Conservation (phyloP, 345 rosid genomes). For the Bruguiera sexangula region DNA sequence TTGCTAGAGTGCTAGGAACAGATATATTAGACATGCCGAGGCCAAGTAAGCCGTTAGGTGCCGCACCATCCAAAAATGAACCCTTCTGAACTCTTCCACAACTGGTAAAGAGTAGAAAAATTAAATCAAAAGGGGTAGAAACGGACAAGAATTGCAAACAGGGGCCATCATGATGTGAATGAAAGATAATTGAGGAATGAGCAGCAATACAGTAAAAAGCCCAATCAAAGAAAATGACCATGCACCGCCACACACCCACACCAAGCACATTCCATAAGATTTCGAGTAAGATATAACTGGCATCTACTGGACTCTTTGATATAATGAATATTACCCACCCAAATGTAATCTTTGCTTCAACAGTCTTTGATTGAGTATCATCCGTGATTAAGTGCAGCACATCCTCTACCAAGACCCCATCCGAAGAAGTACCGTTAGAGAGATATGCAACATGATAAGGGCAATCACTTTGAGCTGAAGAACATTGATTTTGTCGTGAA, state of each 20-base stretch:
- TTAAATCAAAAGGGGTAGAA: conserved; percentile 3
- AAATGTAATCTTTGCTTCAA: conserved; percentile 48
- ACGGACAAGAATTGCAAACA: neutral
- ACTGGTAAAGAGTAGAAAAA: conserved; percentile 39
- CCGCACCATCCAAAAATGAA: conserved; percentile 76
- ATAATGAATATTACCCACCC: conserved; percentile 45
- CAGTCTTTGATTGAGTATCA: conserved; percentile 31
- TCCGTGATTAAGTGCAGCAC: conserved; percentile 56
- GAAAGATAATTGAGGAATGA: neutral
- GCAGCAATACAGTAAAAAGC: too few species aligned
- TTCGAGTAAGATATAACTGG: neutral
- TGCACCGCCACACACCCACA: neutral
- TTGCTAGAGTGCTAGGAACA: conserved; percentile 86
- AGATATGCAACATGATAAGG: conserved; percentile 64
- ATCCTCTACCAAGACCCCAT: conserved; percentile 68
- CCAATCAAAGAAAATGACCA: neutral
- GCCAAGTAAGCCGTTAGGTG: conserved; percentile 95
- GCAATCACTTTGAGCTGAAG: conserved; percentile 50
- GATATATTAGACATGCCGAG: conserved; percentile 78
- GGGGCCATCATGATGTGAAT: neutral
- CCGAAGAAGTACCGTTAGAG: conserved; percentile 65
- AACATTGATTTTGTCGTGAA: conserved; percentile 38
- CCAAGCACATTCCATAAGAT: neutral
- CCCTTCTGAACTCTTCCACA: conserved; percentile 90
- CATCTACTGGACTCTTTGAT: neutral